A percentile compares a stretch with the other conserved stretches of the same genome.
These are phyloP conservation scores for Candida sithepensis DNA, from an alignment of 805 yeast species.

Conservation along the genomic window DNA sequence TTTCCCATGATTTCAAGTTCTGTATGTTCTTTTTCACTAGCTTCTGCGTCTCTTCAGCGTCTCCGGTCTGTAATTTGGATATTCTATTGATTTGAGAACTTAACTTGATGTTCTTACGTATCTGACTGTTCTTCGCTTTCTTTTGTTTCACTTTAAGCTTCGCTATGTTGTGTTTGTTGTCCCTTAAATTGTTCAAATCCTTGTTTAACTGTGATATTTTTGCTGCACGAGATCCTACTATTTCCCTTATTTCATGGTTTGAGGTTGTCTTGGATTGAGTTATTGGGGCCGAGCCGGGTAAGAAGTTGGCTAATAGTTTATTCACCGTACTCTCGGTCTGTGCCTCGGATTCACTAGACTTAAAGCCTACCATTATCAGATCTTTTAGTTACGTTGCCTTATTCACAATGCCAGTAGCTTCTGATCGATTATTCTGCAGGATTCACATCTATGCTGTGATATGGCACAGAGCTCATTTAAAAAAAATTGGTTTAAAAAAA, in stretches of 20 bases:
- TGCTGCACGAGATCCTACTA: slow-evolving; percentile 21
- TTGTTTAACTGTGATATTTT: slow-evolving; percentile 22
- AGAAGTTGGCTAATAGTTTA: slow-evolving; percentile 23
- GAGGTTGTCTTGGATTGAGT: slow-evolving; percentile 2
- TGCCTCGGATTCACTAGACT: slow-evolving; percentile 14
- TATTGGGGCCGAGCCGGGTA: slow-evolving; percentile 18
- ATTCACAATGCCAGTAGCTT: too few species aligned
- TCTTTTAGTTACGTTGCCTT: too few species aligned
- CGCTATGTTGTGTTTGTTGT: slow-evolving; percentile 9
- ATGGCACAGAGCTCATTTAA: too few species aligned
- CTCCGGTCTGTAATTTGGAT: slow-evolving; percentile 21
- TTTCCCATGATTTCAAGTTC: slow-evolving; percentile 39
- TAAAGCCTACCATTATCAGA: slow-evolving; percentile 7
- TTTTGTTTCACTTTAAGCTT: slow-evolving; percentile 20
- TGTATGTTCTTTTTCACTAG: slow-evolving; percentile 39
- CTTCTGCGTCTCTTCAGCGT: slow-evolving; percentile 32
- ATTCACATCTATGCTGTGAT: too few species aligned
- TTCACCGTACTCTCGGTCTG: slow-evolving; percentile 24
- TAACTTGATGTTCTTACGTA: slow-evolving; percentile 10
- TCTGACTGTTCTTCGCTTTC: slow-evolving; percentile 13
- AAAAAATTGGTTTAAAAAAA: background rate
- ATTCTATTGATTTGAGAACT: slow-evolving; percentile 18
- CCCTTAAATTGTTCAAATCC: slow-evolving; percentile 15
- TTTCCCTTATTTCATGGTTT: background rate
- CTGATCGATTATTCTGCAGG: too few species aligned